A percentile compares a stretch with the other conserved stretches of the same genome.
phyloP scores from a whole-genome alignment of 306 rosid species.

The Cucurbita pepo region DNA sequence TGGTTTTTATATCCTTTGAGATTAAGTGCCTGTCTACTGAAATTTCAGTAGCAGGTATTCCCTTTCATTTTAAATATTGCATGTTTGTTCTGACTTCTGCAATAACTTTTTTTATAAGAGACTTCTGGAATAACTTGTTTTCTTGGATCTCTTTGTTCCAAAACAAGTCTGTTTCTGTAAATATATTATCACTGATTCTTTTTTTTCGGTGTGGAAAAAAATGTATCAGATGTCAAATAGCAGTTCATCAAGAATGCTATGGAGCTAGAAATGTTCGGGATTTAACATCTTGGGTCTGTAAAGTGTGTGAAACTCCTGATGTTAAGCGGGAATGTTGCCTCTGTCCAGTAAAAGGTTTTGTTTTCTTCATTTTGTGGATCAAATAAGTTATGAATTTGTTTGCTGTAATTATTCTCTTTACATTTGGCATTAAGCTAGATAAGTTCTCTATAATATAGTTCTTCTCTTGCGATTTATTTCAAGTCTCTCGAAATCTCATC shows the following conservation, averaged over 20 bases:
- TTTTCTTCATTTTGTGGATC: conserved; percentile 1
- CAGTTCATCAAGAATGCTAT: conserved; percentile 99
- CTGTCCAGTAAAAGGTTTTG: conserved; percentile 87
- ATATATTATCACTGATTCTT: background rate
- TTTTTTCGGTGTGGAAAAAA: background rate
- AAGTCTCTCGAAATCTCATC: background rate
- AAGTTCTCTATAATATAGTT: background rate
- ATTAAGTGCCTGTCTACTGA: background rate
- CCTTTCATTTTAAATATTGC: background rate
- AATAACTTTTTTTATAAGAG: background rate
- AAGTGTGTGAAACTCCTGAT: conserved; percentile 84
- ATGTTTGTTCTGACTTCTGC: background rate
- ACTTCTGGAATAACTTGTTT: background rate
- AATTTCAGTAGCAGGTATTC: background rate
- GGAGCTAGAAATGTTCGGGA: conserved; percentile 90
- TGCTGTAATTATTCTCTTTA: conserved; percentile 1
- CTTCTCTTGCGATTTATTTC: background rate
- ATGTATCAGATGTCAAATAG: conserved; percentile 78
- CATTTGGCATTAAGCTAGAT: background rate
- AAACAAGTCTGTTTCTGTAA: background rate
- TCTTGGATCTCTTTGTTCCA: background rate
- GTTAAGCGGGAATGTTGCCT: conserved; percentile 93
- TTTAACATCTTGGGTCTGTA: conserved; percentile 97
- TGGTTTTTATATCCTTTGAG: background rate
- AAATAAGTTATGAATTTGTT: conserved; percentile 2